Base-by-base conservation (phyloP, 768 basidiomycete genomes). In the Pisolithus tinctorius region DNA sequence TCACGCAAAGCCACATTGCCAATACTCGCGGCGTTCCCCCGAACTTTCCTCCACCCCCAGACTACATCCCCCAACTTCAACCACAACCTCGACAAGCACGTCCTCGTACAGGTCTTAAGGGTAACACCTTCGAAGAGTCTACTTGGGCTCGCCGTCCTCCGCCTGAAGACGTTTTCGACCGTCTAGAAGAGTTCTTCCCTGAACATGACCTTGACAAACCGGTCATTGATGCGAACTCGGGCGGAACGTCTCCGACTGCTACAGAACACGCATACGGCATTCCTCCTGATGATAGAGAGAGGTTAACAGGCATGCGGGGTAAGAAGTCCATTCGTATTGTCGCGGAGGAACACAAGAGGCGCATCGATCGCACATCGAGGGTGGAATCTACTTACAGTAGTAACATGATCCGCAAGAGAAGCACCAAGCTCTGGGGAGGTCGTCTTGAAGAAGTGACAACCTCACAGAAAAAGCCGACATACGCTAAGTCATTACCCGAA, bases 341-440 rank as follows among this genome's bases (percentile, higher is more conserved):
- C 37, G 95, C 92, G 0, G 83, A 88, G 59, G 93, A 94, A 55
- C 83, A 91, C 56, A 91, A 89, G 73, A 81, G 80, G 56, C 74
- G 78, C 57, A 79, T 88, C 46, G 84, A 90, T 60, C 77, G 86
- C 42, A 80, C 77, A 4, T 86, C 84, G 42, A 79, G 79, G 57
- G 76, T 76, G 23, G 81, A 82, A 48, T 62, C 77, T 23, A 63
- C 76, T 5, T 72, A 72, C n/a, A 73, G 70, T 5, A 68, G 69
- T n/a, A 74, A 74, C 52, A 66, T 85, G 47, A 63, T 84, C 57
- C 78, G 92, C 40, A 85, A 90, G 67, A 78, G 91, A 62, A 93
- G 90, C 61, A 95, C 94, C 20, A 97, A 94, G 68, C 76, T 99
- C 50, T 99, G 96, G 93, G 94, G 90, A 9, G 90, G 88, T 61